These are phyloP conservation scores for Chrysosporium queenslandicum DNA, from an alignment of 2,329 filamentous ascomycete species.

Conservation along the genomic window DNA sequence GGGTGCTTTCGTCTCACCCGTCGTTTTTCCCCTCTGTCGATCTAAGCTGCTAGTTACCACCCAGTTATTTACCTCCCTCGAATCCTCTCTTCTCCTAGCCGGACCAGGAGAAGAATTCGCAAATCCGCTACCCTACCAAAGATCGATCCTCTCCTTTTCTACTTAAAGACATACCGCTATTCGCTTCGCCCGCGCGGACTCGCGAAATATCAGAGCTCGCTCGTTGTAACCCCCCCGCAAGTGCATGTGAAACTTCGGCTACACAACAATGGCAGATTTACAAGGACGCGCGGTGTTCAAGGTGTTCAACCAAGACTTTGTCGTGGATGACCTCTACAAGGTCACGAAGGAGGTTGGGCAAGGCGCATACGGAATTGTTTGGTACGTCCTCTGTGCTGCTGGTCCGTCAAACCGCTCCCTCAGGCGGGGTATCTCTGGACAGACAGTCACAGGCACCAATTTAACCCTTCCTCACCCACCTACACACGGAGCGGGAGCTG, in stretches of 20 bases:
- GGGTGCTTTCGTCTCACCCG: not conserved
- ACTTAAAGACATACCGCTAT: not conserved
- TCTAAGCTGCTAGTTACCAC: not conserved
- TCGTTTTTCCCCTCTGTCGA: not conserved
- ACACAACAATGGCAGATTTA: conserved; percentile 47
- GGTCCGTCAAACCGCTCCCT: not conserved
- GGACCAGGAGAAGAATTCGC: conserved; percentile 2
- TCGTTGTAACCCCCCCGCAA: not conserved
- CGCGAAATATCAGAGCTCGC: not conserved
- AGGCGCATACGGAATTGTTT: conserved; percentile 97
- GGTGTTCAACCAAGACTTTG: conserved; percentile 99
- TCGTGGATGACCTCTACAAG: conserved; percentile 95
- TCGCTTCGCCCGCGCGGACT: not conserved
- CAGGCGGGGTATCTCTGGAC: not conserved
- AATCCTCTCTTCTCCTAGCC: conserved; percentile 3
- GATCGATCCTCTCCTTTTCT: not conserved
- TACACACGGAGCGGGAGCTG: not conserved
- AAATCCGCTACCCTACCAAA: not conserved
- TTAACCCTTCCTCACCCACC: not conserved
- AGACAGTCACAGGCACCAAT: not conserved
- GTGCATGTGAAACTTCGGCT: conserved; percentile 4
- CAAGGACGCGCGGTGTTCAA: conserved; percentile 85
- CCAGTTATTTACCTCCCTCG: no score
- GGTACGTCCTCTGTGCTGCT: conserved; percentile 48
- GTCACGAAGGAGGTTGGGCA: conserved; percentile 98